A percentile compares a stretch with the other conserved stretches of the same genome.
phyloP scores from a whole-genome alignment of 2,329 filamentous ascomycete genomes.

The Venturia asperata region DNA sequence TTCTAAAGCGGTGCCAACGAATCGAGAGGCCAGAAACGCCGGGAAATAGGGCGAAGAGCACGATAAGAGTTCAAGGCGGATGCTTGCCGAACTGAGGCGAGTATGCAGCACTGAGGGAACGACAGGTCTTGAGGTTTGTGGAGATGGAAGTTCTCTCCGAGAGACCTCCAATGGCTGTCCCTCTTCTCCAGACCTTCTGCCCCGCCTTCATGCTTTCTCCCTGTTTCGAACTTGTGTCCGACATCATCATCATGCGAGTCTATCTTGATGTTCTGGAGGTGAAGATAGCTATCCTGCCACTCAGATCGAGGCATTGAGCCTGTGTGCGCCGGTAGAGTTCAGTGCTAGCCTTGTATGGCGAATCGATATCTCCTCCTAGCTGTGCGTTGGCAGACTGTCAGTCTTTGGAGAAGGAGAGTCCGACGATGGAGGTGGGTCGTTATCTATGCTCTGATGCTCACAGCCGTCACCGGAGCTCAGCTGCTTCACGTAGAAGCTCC shows the following conservation, averaged over 20 bases:
- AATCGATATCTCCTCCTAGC: not conserved
- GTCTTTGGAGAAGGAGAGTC: not conserved
- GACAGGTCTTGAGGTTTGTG: not conserved
- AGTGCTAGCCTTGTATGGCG: not conserved
- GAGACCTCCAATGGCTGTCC: not conserved
- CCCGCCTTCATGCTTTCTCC: slow-evolving; percentile 2
- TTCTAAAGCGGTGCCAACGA: not conserved
- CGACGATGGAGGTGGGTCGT: slow-evolving; percentile 8
- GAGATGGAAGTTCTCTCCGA: slow-evolving; percentile 3
- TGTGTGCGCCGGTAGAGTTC: not conserved
- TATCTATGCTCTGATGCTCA: slow-evolving; percentile 6
- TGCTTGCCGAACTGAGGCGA: not conserved
- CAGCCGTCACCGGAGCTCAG: slow-evolving; percentile 1
- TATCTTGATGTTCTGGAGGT: not conserved
- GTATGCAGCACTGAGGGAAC: not conserved
- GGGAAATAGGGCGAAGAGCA: not conserved
- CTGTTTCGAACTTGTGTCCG: not conserved
- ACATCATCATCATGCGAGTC: slow-evolving; percentile 13
- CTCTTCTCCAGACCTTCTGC: slow-evolving; percentile 5
- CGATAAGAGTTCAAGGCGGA: slow-evolving; percentile 12
- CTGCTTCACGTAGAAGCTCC: not conserved
- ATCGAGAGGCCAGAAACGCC: not conserved
- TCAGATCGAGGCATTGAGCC: not conserved
- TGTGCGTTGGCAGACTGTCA: not conserved
- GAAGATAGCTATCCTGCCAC: slow-evolving; percentile 3